phyloP scores from a whole-genome alignment of 192 early-diverging fungal genomes.

The Umbelopsis sp. region DNA sequence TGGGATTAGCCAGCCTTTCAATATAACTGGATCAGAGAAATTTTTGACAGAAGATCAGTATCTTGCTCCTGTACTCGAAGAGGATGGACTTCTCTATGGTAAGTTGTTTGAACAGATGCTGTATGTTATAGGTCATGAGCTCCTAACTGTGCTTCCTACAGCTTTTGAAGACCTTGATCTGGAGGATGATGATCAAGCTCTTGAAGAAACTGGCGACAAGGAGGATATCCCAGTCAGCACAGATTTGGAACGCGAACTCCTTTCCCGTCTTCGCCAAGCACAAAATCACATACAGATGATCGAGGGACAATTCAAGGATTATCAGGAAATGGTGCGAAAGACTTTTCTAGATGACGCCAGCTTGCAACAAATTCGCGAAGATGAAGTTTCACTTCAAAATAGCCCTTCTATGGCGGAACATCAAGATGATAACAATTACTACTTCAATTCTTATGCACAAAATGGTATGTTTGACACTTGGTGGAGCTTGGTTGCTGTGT shows the following conservation, averaged over 20 bases:
- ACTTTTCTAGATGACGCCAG: slow-evolving; percentile 62
- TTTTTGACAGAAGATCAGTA: slow-evolving; percentile 70
- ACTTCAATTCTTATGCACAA: slow-evolving; percentile 98
- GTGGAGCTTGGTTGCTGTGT: too few relatives aligned
- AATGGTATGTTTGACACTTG: slow-evolving; percentile 57
- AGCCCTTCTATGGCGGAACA: not conserved
- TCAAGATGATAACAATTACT: slow-evolving; percentile 65
- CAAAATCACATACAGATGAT: slow-evolving; percentile 60
- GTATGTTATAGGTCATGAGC: not conserved
- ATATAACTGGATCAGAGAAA: slow-evolving; percentile 50
- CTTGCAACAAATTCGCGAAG: not conserved
- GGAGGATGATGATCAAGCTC: slow-evolving; percentile 48
- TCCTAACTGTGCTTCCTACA: slow-evolving; percentile 10
- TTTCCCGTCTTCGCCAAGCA: slow-evolving; percentile 52
- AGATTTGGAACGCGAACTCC: slow-evolving; percentile 58
- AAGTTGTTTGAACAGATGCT: not conserved
- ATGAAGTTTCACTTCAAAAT: not conserved
- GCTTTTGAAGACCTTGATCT: slow-evolving; percentile 73
- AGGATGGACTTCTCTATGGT: slow-evolving; percentile 71
- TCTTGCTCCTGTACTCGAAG: slow-evolving; percentile 66
- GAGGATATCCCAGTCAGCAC: slow-evolving; percentile 43
- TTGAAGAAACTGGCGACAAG: slow-evolving; percentile 17
- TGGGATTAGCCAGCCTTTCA: slow-evolving; percentile 32
- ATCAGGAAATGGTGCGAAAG: slow-evolving; percentile 67
- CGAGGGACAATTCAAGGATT: slow-evolving; percentile 67